Evolutionary conservation across 495 filamentous ascomycete genomes (phyloP).

Genomic region (Lophiotrema nucula): DNA sequence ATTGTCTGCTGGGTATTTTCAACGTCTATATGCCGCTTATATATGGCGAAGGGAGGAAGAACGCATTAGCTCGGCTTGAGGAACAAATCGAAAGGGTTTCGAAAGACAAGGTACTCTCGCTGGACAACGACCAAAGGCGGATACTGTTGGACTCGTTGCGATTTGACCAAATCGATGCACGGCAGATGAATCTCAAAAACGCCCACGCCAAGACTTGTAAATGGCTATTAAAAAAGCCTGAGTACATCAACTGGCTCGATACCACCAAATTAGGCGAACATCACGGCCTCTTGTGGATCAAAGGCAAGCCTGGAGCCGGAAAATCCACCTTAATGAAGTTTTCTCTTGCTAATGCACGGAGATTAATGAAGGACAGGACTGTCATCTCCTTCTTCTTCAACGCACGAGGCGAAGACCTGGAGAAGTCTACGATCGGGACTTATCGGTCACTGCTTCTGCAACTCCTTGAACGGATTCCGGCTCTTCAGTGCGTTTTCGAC

Average conservation of each 20-base stretch:
- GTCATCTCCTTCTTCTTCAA: constrained; percentile 46
- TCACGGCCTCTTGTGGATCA: too few relatives aligned
- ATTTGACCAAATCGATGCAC: constrained; percentile 36
- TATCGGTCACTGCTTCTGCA: constrained; percentile 23
- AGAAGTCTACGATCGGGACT: constrained; percentile 23
- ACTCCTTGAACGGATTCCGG: constrained; percentile 17
- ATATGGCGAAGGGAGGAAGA: constrained; percentile 14
- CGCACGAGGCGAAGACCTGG: constrained; percentile 36
- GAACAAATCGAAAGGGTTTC: constrained; percentile 1
- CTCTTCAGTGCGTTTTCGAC: constrained; percentile 10
- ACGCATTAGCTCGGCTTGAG: constrained; percentile 1
- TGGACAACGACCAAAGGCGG: constrained; percentile 4
- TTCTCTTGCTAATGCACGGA: constrained; percentile 1
- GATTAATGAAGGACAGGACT: constrained; percentile 10
- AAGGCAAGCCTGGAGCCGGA: constrained; percentile 34
- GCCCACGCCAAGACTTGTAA: constrained; percentile 39
- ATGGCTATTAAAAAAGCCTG: constrained; percentile 24
- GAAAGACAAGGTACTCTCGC: neutral
- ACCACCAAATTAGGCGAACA: constrained; percentile 3
- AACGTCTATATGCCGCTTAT: constrained; percentile 1
- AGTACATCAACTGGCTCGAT: constrained; percentile 29
- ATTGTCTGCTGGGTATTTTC: constrained; percentile 14
- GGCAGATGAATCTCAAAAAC: constrained; percentile 41
- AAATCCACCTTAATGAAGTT: constrained; percentile 35
- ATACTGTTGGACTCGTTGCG: constrained; percentile 17